phyloP scores from a whole-genome alignment of 2,329 filamentous ascomycete species.

The Aureobasidium namibiae region DNA sequence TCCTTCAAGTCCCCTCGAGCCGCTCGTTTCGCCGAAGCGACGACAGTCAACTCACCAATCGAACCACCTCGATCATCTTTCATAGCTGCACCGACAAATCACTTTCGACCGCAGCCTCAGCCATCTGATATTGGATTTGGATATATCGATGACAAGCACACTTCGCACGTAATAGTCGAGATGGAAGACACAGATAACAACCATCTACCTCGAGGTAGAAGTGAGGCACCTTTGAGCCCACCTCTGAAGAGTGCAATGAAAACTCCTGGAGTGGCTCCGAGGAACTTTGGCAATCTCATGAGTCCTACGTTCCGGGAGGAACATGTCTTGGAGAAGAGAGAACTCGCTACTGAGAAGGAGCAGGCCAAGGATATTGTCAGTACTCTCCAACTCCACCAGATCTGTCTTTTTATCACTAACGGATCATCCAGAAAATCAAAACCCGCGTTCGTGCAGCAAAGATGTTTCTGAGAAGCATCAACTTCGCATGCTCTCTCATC shows the following conservation, averaged over 20 bases:
- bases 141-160: slow-evolving; percentile 60
- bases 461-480: slow-evolving; percentile 87
- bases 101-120: slow-evolving; percentile 55
- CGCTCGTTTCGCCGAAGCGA: slow-evolving; percentile 74
- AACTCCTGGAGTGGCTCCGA: slow-evolving; percentile 72
- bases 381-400: slow-evolving; percentile 18
- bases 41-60: slow-evolving; percentile 67
- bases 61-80: slow-evolving; percentile 53
- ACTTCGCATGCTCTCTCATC: slow-evolving; percentile 94
- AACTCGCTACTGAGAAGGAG: slow-evolving; percentile 72
- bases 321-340: slow-evolving; percentile 75
- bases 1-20: slow-evolving; percentile 59
- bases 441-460: slow-evolving; percentile 86
- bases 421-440: slow-evolving; percentile 68
- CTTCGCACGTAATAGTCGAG: slow-evolving; percentile 41
- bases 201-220: slow-evolving; percentile 46
- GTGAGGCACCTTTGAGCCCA: slow-evolving; percentile 59
- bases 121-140: slow-evolving; percentile 88
- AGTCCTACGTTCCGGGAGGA: slow-evolving; percentile 92
- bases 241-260: slow-evolving; percentile 86
- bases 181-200: slow-evolving; percentile 44
- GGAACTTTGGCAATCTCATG: slow-evolving; percentile 58
- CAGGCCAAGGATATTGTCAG: slow-evolving; percentile 82
- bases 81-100: slow-evolving; percentile 45
- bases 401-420: background rate